A percentile compares a stretch with the other conserved stretches of the same genome.
Conservation (phyloP, 2,329 filamentous ascomycete genomes). For the Cladosporium sp. region DNA sequence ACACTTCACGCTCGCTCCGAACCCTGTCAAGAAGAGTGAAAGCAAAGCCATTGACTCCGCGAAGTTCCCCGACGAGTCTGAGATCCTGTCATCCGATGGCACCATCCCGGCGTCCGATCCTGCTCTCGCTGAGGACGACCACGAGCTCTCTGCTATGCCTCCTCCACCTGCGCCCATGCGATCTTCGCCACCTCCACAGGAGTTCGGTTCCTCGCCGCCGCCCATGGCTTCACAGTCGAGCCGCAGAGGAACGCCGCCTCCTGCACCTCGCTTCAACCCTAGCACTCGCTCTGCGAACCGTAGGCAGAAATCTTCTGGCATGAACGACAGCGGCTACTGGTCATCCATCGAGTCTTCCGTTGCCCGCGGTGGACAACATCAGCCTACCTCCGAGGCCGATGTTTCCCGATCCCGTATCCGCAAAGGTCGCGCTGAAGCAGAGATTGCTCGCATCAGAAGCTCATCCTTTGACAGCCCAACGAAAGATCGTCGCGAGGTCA, state of each 20-base stretch:
- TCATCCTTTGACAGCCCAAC: conserved; percentile 91
- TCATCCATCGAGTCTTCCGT: conserved; percentile 91
- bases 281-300: conserved; percentile 61
- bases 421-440: conserved; percentile 86
- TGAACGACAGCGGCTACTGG: conserved; percentile 95
- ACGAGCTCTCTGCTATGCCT: conserved; percentile 31
- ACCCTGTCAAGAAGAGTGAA: conserved; percentile 26
- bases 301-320: conserved; percentile 70
- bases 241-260: conserved; percentile 70
- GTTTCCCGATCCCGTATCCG: conserved; percentile 70
- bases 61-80: conserved; percentile 46
- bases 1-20: conserved; percentile 31
- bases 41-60: conserved; percentile 43
- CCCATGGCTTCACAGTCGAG: conserved; percentile 63
- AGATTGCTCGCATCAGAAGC: conserved; percentile 85
- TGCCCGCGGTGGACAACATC: conserved; percentile 55
- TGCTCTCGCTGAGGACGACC: conserved; percentile 42
- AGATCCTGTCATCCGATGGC: conserved; percentile 43
- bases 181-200: conserved; percentile 63
- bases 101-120: conserved; percentile 48
- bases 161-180: conserved; percentile 44
- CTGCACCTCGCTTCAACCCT: conserved; percentile 53
- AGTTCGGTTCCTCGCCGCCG: conserved; percentile 88
- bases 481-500: conserved; percentile 50
- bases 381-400: conserved; percentile 67